These are phyloP conservation scores for Aspergillus uvarum DNA, from an alignment of 2,329 filamentous ascomycete genomes.

Conservation along the genomic window DNA sequence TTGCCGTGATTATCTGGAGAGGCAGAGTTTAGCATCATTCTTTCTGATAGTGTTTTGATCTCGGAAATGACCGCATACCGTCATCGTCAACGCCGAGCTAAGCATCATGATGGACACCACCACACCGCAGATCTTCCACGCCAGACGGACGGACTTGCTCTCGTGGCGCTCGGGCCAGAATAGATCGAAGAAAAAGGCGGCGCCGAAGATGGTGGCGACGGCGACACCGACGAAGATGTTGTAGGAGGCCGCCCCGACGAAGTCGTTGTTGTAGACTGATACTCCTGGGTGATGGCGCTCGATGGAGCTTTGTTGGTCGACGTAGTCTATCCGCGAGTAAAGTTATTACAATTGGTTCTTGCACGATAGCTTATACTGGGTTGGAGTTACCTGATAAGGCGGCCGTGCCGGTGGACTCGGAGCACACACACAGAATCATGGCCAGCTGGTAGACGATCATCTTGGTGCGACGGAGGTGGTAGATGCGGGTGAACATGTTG, in stretches of 20 bases:
- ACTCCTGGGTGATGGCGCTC: conserved; percentile 40
- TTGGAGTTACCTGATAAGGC: conserved; percentile 50
- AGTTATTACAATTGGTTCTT: not conserved
- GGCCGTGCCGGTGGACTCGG: conserved; percentile 58
- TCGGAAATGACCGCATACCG: conserved; percentile 31
- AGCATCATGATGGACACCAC: conserved; percentile 46
- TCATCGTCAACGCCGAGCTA: conserved; percentile 52
- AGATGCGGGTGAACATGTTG: conserved; percentile 59
- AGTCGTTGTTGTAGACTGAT: conserved; percentile 55
- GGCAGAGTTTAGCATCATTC: not conserved
- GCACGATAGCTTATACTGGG: not conserved
- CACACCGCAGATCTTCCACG: conserved; percentile 56
- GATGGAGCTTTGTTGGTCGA: conserved; percentile 54
- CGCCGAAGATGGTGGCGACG: conserved; percentile 59
- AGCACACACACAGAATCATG: conserved; percentile 58
- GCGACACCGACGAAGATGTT: conserved; percentile 61
- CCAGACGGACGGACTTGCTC: conserved; percentile 48
- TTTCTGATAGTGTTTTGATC: not conserved
- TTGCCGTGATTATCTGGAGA: conserved; percentile 48
- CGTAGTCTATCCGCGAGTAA: conserved; percentile 45
- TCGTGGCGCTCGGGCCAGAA: conserved; percentile 60
- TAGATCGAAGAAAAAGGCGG: conserved; percentile 62
- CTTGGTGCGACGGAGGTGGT: conserved; percentile 57
- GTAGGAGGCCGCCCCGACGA: conserved; percentile 56
- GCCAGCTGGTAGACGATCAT: conserved; percentile 62